Base-by-base conservation (phyloP, 163 green algal species). In the Scenedesmus sp. region DNA sequence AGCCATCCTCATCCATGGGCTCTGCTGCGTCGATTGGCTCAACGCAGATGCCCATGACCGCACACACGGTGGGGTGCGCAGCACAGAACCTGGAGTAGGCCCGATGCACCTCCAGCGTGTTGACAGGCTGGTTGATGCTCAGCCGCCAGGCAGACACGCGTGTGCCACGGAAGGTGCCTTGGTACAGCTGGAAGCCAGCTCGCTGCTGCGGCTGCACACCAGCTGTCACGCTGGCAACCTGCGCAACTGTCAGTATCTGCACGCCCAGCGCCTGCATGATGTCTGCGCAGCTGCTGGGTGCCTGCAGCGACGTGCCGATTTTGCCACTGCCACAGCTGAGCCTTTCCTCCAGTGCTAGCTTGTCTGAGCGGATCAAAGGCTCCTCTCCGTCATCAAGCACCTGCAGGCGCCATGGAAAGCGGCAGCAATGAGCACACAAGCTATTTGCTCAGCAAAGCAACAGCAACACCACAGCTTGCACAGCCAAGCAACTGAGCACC, bases 1-100 rank as follows among this genome's bases (percentile, higher is more conserved):
- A 84, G 53, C 89, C 83, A 81, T 92, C 89, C 89, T 92, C 89
- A 40, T 89, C 89, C 83, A 92, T 92, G 1, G 89, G 89, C 53
- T 86, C 72, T 35, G 89, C 83, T 22, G 72, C 51, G 73, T 90
- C 83, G 7, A 91, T 46, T 10, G 90, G 94, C 92, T 96, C 91
- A 68, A 96, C 84, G 83, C 94, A 96, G 26, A 95, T 90, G n/a
- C 93, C 94, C 82, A 96, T 85, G 68, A 95, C 89, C 12, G 94
- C 90, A 15, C 84, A 91, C 46, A 96, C 94, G 88, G 95, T 94
- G 81, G 94, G 94, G 89, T 96, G 94, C 5, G 93, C 89, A 46
- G 93, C 91, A 85, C 92, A 95, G 90, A 94, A 96, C 35, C 88
- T 59, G 7, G 53, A 61, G 56, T 87, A 89, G 2, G 89, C 89